Base-by-base conservation (phyloP, 2,329 filamentous ascomycete genomes). In the Sporothrix dimorphospora region DNA sequence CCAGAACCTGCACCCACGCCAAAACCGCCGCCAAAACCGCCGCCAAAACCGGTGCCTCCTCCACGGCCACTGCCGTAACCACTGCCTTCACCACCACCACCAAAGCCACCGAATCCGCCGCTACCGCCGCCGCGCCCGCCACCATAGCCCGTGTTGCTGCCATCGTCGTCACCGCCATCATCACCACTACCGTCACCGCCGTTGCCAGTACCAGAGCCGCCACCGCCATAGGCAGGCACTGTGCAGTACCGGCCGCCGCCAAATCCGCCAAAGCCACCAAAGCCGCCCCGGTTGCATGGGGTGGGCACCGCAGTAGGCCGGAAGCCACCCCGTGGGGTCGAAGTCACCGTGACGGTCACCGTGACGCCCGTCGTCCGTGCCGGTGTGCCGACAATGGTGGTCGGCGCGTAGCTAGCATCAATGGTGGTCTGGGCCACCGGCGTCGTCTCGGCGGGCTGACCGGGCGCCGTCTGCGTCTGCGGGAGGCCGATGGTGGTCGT, bases 291-390 rank as follows among this genome's bases (percentile, higher is more conserved):
- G 19, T 27, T 57, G 34, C 72, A 73, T 9, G 47, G 59, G 8
- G 27, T 59, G 0, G 51, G 51, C 45, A 47, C 38, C 14, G 69
- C n/a, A 21, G 70, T 70, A 4, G 70, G 70, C 51, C 30, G 70
- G 21, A 61, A 45, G 5, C 45, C 21, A 12, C 34, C 34, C 14
- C 66, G 42, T 14, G 69, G 71, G 5, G n/a, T 19, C 16, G 34
- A 40, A 1, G 71, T 72, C 12, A 72, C 71, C 1, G 71, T 74
- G 3, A 73, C 71, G 4, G 73, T 74, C 11, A 74, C 69, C 1
- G 71, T 70, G 24, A 72, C 30, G 14, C 38, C 67, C 27, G 61
- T 53, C 1, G 69, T 27, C 21, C 51, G 40, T 4, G n/a, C 11
- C 19, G 55, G 55, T 6, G 69, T 72, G 40, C 55, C 47, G 38